Evolutionary conservation across 768 basidiomycete genomes (phyloP).

Genomic region (Hydnomerulius pinastri): DNA sequence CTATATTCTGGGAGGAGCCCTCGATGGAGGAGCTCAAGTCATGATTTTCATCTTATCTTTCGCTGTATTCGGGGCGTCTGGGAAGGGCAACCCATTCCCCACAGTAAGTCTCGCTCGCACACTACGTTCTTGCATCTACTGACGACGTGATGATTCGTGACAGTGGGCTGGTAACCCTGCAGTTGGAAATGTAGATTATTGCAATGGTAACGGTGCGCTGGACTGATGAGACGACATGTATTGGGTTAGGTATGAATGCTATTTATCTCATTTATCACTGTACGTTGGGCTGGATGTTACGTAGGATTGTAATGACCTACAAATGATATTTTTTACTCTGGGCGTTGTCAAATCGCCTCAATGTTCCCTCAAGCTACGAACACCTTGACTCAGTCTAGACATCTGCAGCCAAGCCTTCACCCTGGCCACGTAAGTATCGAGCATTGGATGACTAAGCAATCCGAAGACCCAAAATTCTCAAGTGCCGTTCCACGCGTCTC

Average conservation of each 20-base stretch:
- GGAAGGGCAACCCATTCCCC: conserved; percentile 51
- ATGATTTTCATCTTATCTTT: conserved; percentile 57
- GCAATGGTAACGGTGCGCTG: conserved; percentile 59
- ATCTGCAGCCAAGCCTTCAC: no score
- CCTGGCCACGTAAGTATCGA: neutral
- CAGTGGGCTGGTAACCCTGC: conserved; percentile 57
- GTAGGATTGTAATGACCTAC: no score
- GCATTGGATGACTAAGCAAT: conserved; percentile 20
- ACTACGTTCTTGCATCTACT: conserved; percentile 61
- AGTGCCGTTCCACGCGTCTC: conserved; percentile 3
- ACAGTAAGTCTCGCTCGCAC: neutral
- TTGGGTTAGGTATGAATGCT: no score
- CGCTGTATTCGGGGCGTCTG: conserved; percentile 53
- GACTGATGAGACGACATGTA: conserved; percentile 24
- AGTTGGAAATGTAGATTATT: conserved; percentile 56
- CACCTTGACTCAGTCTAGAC: no score
- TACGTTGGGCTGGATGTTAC: no score
- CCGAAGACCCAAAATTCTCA: neutral
- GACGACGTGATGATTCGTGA: conserved; percentile 35
- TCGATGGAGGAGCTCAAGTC: conserved; percentile 46
- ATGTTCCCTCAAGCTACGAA: no score
- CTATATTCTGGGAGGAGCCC: conserved; percentile 43
- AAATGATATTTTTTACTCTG: no score
- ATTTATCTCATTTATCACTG: no score
- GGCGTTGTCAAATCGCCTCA: no score